phyloP scores from a whole-genome alignment of 495 filamentous ascomycete species.

The Talaromyces nanjingensis region DNA sequence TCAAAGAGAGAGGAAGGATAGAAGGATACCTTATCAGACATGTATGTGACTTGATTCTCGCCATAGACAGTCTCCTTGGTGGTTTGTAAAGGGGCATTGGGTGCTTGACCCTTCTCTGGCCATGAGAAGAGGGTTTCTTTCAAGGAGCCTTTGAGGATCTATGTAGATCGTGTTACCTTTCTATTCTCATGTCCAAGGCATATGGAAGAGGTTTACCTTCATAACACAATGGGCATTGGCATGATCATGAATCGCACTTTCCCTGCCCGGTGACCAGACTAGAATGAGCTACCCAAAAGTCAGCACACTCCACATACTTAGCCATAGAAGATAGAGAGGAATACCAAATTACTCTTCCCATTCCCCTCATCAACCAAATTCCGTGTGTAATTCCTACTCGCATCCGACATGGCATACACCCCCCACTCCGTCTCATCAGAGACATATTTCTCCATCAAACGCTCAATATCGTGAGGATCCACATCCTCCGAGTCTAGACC shows the following conservation, averaged over 20 bases:
- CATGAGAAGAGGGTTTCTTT: conserved; percentile 75
- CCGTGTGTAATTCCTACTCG: conserved; percentile 64
- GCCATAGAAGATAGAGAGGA: no score
- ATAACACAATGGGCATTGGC: conserved; percentile 73
- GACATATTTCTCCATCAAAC: conserved; percentile 63
- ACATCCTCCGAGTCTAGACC: conserved; percentile 76
- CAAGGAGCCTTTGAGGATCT: conserved; percentile 68
- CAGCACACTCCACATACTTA: no score
- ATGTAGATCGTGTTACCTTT: conserved; percentile 12
- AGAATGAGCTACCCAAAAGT: conserved; percentile 59
- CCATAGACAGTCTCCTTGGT: conserved; percentile 40
- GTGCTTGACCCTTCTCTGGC: conserved; percentile 47
- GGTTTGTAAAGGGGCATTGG: conserved; percentile 40
- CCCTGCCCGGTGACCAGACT: conserved; percentile 89
- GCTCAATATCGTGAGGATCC: conserved; percentile 58
- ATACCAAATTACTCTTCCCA: conserved; percentile 86
- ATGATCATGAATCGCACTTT: conserved; percentile 81
- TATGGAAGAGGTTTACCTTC: conserved; percentile 35
- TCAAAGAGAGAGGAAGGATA: conserved; percentile 11
- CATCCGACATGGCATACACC: conserved; percentile 60
- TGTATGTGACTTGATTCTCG: conserved; percentile 70
- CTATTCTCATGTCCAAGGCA: not conserved
- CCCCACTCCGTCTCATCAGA: conserved; percentile 65
- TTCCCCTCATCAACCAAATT: conserved; percentile 89
- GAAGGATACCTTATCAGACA: conserved; percentile 56